A percentile compares a stretch with the other conserved stretches of the same genome.
phyloP scores from a whole-genome alignment of 2,329 filamentous ascomycete genomes.

The Zasmidium citrigriseum region DNA sequence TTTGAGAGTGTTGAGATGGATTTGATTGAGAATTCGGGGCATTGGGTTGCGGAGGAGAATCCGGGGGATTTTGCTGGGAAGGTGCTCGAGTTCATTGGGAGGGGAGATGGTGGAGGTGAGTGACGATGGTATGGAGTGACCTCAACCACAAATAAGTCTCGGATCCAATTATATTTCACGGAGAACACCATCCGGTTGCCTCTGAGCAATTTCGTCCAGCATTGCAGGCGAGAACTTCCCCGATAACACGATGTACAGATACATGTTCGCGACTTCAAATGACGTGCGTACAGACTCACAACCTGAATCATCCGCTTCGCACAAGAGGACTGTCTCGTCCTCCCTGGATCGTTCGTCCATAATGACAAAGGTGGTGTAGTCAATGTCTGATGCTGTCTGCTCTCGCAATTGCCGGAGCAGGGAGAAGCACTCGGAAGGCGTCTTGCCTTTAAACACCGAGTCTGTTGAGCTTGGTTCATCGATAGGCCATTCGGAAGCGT shows the following conservation, averaged over 20 bases:
- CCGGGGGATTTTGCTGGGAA: background rate
- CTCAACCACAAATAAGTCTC: no score
- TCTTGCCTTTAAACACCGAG: background rate
- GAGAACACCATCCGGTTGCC: no score
- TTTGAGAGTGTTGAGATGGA: background rate
- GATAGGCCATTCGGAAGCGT: background rate
- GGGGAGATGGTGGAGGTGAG: background rate
- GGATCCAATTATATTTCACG: no score
- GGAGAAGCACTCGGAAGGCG: background rate
- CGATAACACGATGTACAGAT: no score
- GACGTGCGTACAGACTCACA: background rate
- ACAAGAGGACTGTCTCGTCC: background rate
- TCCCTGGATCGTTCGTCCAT: background rate
- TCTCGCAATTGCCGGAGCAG: background rate
- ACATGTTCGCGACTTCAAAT: background rate
- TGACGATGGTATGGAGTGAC: background rate
- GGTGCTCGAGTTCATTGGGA: background rate
- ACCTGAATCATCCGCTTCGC: background rate
- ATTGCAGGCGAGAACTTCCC: no score
- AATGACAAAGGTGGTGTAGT: background rate
- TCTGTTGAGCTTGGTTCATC: background rate
- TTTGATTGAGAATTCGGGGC: background rate
- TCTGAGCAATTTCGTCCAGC: no score
- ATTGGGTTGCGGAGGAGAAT: constrained; percentile 1
- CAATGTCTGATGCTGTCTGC: background rate